phyloP scores from a whole-genome alignment of 139 green algal genomes.

The Chlamydomonas sp. region DNA sequence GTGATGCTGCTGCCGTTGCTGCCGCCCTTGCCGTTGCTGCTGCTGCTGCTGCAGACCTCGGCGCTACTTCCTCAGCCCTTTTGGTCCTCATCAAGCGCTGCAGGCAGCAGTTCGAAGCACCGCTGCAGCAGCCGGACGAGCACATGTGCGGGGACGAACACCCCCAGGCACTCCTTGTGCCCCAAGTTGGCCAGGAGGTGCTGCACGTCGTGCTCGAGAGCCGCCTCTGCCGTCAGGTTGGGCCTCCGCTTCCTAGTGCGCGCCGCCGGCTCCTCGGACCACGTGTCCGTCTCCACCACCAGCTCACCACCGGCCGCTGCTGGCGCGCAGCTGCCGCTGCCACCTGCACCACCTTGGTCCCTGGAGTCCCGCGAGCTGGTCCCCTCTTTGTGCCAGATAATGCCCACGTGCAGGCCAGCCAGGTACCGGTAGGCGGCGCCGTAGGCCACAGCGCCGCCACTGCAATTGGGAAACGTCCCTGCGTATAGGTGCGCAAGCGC shows the following conservation, averaged over 20 bases:
- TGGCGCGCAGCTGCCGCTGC: neutral
- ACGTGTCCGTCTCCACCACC: constrained; percentile 4
- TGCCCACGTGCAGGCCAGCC: constrained; percentile 7
- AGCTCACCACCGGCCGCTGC: constrained; percentile 1
- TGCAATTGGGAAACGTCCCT: neutral
- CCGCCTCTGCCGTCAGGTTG: neutral
- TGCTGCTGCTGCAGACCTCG: neutral
- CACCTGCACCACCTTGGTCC: constrained; percentile 10
- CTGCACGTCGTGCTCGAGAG: neutral
- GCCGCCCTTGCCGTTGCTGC: too few relatives aligned
- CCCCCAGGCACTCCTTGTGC: constrained; percentile 6
- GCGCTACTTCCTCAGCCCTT: neutral
- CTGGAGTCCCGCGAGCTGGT: neutral
- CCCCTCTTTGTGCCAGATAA: neutral
- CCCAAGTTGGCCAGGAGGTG: neutral
- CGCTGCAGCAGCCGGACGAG: constrained; percentile 3
- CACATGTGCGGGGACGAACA: constrained; percentile 9
- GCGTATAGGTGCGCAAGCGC: neutral
- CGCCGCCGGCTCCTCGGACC: neutral
- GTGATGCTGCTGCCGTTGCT: too few relatives aligned
- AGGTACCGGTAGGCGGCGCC: constrained; percentile 1
- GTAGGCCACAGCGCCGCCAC: constrained; percentile 12
- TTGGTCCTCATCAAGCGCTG: neutral
- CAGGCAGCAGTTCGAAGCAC: neutral
- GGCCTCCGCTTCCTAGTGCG: neutral